Base-by-base conservation (phyloP, 495 filamentous ascomycete genomes). In the Echria macrotheca region DNA sequence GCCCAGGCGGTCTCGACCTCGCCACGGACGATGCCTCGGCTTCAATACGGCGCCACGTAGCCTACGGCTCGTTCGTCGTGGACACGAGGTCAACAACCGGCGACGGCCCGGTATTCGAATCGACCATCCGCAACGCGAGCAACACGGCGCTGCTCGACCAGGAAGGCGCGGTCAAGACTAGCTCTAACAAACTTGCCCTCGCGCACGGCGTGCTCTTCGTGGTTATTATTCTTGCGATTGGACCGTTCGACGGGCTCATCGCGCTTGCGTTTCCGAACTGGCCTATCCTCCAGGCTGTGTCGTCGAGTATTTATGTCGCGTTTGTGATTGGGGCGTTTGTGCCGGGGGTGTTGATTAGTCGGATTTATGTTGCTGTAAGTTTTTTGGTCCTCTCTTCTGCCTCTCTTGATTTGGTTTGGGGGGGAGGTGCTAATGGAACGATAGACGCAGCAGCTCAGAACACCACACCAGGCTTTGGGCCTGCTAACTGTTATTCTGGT, bases 381-480 rank as follows among this genome's bases (percentile, higher is more conserved):
- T 22, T n/a, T 43, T 43, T 25, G 17, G 18, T 3, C 38, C 21
- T 24, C 17, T 24, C n/a, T 19, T 18, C n/a, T 14, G 28, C 24
- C 15, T 12, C 18, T 19, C 14, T 18, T 19, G 21, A 23, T 17
- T 17, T 17, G 17, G 17, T 2, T 10, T 17, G 38, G 18, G 19
- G 21, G 17, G 21, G 38, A 21, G 38, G 19, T 41, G 38, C 18
- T 5, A 24, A 3, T 12, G 28, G 28, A 6, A 12, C n/a, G n/a
- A 17, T 42, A 78, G 72, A 74, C 75, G 29, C 74, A 73, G 44
- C 59, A 69, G 19, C 75, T 74, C 63, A 68, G 68, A 42, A 74
- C 72, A 8, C 64, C 69, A 2, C 82, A 85, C 56, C 82, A 85
- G 53, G 64, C 82, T 44, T 54, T 84, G 42, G 82, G 82, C 36